Evolutionary conservation across 805 yeast species (phyloP).

Genomic region (Candida maris): DNA sequence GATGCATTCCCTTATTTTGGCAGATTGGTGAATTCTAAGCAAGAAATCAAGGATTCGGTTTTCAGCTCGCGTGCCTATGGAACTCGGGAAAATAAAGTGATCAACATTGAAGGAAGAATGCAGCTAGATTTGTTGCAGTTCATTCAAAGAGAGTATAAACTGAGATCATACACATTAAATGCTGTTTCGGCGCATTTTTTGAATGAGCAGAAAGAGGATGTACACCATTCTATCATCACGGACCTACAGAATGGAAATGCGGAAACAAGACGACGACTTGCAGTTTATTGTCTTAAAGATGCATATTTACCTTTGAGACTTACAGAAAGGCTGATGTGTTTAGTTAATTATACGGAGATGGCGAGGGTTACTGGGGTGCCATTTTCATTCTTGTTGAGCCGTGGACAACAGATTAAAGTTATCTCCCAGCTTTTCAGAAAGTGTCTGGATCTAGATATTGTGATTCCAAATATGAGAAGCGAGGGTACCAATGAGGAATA

Average conservation of each 20-base stretch:
- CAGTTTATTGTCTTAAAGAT: slow-evolving; percentile 95
- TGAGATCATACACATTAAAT: slow-evolving; percentile 90
- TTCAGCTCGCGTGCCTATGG: slow-evolving; percentile 97
- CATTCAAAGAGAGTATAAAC: slow-evolving; percentile 89
- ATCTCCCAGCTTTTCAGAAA: slow-evolving; percentile 92
- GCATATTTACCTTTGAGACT: slow-evolving; percentile 88
- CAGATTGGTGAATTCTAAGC: slow-evolving; percentile 60
- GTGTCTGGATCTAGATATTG: slow-evolving; percentile 80
- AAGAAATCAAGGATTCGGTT: slow-evolving; percentile 74
- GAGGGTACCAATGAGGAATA: slow-evolving; percentile 87
- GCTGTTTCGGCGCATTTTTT: slow-evolving; percentile 92
- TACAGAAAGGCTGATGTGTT: slow-evolving; percentile 89
- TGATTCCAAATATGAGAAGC: slow-evolving; percentile 83
- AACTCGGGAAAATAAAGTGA: slow-evolving; percentile 85
- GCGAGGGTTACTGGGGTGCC: slow-evolving; percentile 99
- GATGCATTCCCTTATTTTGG: slow-evolving; percentile 81
- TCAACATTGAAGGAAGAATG: slow-evolving; percentile 93
- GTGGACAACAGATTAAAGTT: slow-evolving; percentile 98
- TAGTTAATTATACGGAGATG: slow-evolving; percentile 97
- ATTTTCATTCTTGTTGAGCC: slow-evolving; percentile 75
- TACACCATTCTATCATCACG: slow-evolving; percentile 93
- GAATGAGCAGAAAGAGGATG: slow-evolving; percentile 97
- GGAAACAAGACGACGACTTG: slow-evolving; percentile 91
- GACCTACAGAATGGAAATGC: slow-evolving; percentile 88
- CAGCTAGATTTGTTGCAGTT: slow-evolving; percentile 92